Conservation (phyloP, 2,329 filamentous ascomycete genomes). For the Clonostachys rhizophaga region DNA sequence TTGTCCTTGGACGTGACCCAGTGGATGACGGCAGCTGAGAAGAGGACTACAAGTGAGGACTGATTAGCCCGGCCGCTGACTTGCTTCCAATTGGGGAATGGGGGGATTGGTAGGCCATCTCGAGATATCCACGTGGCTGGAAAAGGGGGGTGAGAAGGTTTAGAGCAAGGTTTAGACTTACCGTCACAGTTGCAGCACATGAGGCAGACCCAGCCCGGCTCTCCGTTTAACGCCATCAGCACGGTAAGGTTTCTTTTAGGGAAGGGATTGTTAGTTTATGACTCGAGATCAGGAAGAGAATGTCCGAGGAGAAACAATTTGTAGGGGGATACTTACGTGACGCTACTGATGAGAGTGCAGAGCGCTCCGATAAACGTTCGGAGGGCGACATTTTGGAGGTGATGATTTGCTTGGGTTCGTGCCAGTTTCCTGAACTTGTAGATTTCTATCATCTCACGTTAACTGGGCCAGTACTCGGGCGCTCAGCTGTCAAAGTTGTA, state of each 20-base stretch:
- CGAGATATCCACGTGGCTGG: neutral
- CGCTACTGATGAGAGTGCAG: slow-evolving; percentile 51
- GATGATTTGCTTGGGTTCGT: slow-evolving; percentile 29
- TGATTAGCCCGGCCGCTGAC: neutral
- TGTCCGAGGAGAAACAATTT: neutral
- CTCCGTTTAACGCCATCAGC: slow-evolving; percentile 52
- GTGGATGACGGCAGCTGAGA: slow-evolving; percentile 56
- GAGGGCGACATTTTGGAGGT: slow-evolving; percentile 46
- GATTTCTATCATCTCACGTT: slow-evolving; percentile 29
- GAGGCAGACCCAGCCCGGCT: slow-evolving; percentile 61
- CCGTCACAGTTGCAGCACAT: slow-evolving; percentile 62
- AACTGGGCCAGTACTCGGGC: neutral
- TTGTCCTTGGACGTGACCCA: slow-evolving; percentile 50
- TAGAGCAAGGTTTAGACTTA: slow-evolving; percentile 20
- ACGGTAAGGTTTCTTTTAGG: slow-evolving; percentile 49
- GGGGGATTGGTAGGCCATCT: neutral
- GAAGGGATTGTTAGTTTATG: neutral
- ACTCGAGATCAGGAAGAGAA: neutral
- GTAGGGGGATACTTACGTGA: slow-evolving; percentile 36
- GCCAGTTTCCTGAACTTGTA: slow-evolving; percentile 47
- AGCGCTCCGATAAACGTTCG: slow-evolving; percentile 56
- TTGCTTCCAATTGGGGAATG: too few relatives aligned
- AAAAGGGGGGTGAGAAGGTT: neutral
- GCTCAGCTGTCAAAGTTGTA: neutral
- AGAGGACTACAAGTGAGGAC: slow-evolving; percentile 38